Base-by-base conservation (phyloP, 768 basidiomycete genomes). In the Boletus subcaerulescens region DNA sequence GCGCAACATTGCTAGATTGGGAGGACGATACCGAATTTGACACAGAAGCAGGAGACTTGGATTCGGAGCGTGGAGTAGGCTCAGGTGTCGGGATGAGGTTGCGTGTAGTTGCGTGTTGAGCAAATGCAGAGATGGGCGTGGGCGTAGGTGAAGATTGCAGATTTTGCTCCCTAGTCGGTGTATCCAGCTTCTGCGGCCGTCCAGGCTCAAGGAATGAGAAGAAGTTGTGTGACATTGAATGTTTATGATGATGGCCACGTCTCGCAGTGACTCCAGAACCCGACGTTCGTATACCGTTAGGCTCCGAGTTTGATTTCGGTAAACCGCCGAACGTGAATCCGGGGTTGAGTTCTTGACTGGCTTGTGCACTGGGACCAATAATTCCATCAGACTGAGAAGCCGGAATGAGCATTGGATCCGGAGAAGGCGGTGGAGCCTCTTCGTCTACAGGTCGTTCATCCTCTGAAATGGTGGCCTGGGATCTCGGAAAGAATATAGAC, bases 131-230 rank as follows among this genome's bases (percentile, higher is more conserved):
- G 31, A 82, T 61, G 0, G 86, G 87, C 3, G 72, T 77, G 0
- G 82, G 82, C 3, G 85, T 81, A 0, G 85, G 84, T 56, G 79
- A 74, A 0, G 83, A 82, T 50, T 81, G 81, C 20, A 85, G 64
- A 29, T 79, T 74, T n/a, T 70, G 50, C 58, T 56, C 43, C 45
- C 57, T 59, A 58, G 46, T 45, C 60, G 61, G 26, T n/a, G 56
- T 47, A 26, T 55, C 36, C 14, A 58, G 33, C 3, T 39, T 36
- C 11, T 24, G 50, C 11, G 18, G 40, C 43, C 55, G 60, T 9
- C 84, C 85, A 2, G 93, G 93, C 61, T 95, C 93, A 41, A 98
- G 85, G 67, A 97, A 97, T 0, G 93, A 93, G 73, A 96, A 96
- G 72, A 97, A 94, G 64, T 91, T 93, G 68, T 97, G 93, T 1